A percentile compares a stretch with the other conserved stretches of the same genome.
phyloP scores from a whole-genome alignment of 495 filamentous ascomycete genomes.

The Immersiella caudata region DNA sequence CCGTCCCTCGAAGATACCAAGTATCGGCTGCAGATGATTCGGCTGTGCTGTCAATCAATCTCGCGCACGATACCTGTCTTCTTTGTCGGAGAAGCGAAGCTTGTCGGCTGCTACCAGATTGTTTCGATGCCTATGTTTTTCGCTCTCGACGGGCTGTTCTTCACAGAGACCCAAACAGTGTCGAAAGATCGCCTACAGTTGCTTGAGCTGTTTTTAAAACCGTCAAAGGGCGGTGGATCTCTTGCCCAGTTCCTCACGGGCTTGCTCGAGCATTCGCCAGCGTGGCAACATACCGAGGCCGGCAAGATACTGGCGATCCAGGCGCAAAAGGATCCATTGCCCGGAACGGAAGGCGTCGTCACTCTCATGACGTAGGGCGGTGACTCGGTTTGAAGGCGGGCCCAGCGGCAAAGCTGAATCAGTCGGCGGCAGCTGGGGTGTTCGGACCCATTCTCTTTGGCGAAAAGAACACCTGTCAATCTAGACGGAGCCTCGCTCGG shows the following conservation, averaged over 20 bases:
- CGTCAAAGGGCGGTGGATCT: background rate
- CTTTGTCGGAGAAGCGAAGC: background rate
- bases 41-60: background rate
- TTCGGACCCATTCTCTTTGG: too few relatives aligned
- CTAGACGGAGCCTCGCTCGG: too few relatives aligned
- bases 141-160: background rate
- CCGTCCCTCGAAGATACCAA: background rate
- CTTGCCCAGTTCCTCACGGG: background rate
- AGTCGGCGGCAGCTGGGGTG: too few relatives aligned
- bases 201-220: background rate
- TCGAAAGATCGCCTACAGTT: background rate
- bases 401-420: too few relatives aligned
- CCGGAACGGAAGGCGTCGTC: too few relatives aligned
- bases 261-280: background rate
- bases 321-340: too few relatives aligned
- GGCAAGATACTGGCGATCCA: too few relatives aligned
- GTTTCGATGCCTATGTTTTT: background rate
- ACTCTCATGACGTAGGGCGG: too few relatives aligned
- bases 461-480: too few relatives aligned
- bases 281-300: background rate
- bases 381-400: too few relatives aligned
- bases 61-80: background rate
- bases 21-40: background rate
- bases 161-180: background rate
- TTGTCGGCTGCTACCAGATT: background rate